Evolutionary conservation across 805 yeast species (phyloP), one percentile per base, ranked within the genome.

Genomic region (Sugiyamaella smithiae): DNA sequence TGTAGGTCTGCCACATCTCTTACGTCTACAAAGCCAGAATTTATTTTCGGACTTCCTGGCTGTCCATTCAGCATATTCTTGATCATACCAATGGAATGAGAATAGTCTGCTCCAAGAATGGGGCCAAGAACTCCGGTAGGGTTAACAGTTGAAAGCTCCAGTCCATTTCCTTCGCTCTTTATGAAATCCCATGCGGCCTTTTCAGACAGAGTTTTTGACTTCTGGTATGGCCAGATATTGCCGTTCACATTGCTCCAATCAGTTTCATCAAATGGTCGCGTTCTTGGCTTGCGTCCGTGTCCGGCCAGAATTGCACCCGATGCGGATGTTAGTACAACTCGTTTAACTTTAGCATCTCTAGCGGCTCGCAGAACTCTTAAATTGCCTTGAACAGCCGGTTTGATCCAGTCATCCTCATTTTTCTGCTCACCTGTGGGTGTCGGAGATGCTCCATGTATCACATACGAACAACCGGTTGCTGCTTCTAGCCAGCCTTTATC

Each of bases 1-100:
- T 82, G 87, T 5, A 82, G 80, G 45, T 60, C 61, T 4, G 86
- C 84, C 29, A 77, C 83, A 58, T 82, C 86, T 57, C 85, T 71
- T 5, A 81, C 85, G 61, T 81, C 85, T 5, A 29, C 33, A 40
- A 60, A 7, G 12, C 33, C 33, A 6, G 14, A 29, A 3, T n/a
- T 29, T 5, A 29, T 4, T n/a, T 29, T 29, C 33, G 33, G 33
- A 16, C 33, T n/a, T n/a, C 16, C 12, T 16, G 14, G 12, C 5
- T n/a, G 12, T 4, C 33, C 33, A 29, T 29, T 29, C 33, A 29
- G 33, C 12, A 29, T 5, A 4, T 5, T 16, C 33, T n/a, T n/a
- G 14, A 29, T n/a, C 33, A 29, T 4, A 16, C 14, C 16, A 3
- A 16, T n/a, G 12, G 14, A n/a, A 6, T n/a, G 33, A 3, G 33